These are phyloP conservation scores for Acanthamoeba healyi DNA, from an alignment of 208 protist genomes.

Conservation along the genomic window DNA sequence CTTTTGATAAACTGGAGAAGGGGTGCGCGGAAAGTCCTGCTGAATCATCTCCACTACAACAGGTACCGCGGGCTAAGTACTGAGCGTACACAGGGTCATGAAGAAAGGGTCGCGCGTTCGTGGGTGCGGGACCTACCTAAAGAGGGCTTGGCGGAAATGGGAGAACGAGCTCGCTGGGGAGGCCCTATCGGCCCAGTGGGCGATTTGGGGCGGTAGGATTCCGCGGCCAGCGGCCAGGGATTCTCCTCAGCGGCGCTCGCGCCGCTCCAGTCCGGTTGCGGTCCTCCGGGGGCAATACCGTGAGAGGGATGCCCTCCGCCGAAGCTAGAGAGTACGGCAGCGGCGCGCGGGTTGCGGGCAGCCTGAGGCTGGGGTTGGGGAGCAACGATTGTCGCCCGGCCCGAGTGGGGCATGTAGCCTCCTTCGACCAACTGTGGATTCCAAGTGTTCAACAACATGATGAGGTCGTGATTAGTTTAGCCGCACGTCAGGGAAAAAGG, in stretches of 20 bases:
- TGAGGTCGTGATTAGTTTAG: no score
- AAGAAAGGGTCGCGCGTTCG: neutral
- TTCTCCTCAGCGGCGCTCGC: neutral
- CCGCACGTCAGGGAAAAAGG: no score
- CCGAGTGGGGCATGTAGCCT: neutral
- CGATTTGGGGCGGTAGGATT: constrained; percentile 16
- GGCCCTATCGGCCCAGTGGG: neutral
- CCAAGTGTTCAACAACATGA: neutral
- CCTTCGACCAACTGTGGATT: neutral
- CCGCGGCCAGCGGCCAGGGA: neutral
- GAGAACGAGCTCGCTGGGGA: neutral
- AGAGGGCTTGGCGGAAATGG: constrained; percentile 12
- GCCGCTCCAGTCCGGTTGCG: neutral
- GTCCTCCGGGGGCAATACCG: neutral
- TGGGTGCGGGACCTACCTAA: neutral
- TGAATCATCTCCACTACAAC: constrained; percentile 71
- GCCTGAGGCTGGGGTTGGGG: neutral
- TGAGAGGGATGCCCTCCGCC: neutral
- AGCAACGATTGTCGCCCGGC: neutral
- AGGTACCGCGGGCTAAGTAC: no score
- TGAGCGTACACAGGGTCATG: no score
- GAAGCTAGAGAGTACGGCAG: constrained; percentile 14
- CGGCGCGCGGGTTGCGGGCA: neutral
- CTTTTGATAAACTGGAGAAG: constrained; percentile 76
- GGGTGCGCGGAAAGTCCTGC: constrained; percentile 75